phyloP scores from a whole-genome alignment of 2,329 filamentous ascomycete species.

The Cercospora canescens region DNA sequence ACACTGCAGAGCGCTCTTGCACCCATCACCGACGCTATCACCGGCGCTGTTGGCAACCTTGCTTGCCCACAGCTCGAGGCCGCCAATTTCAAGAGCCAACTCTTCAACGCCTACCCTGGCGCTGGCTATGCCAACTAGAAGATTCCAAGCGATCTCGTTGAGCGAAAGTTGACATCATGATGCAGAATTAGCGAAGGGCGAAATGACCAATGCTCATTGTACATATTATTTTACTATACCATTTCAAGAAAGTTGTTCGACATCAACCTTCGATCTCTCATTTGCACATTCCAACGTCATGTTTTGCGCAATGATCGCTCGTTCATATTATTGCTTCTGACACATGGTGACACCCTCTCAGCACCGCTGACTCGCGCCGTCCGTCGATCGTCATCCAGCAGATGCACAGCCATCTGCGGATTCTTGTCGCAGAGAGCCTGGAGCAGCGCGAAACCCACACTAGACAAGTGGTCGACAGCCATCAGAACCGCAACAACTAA shows the following conservation, averaged over 20 bases:
- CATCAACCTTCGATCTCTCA: neutral
- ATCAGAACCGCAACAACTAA: neutral
- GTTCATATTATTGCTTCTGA: neutral
- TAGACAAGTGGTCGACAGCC: neutral
- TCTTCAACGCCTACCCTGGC: conserved; percentile 4
- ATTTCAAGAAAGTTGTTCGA: neutral
- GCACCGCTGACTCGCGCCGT: neutral
- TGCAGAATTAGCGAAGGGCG: neutral
- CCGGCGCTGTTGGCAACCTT: neutral
- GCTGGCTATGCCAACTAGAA: conserved; percentile 9
- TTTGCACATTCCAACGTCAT: neutral
- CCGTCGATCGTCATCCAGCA: neutral
- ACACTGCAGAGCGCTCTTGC: neutral
- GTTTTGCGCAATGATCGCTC: neutral
- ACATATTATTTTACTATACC: neutral
- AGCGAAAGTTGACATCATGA: neutral
- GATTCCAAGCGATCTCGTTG: conserved; percentile 10
- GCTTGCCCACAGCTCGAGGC: neutral
- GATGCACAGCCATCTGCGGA: no score
- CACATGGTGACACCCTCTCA: neutral
- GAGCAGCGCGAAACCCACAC: neutral
- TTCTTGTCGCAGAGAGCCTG: neutral
- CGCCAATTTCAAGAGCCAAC: conserved; percentile 3
- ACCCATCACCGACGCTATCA: conserved; percentile 15
- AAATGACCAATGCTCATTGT: neutral